Conservation (phyloP, 805 yeast species). For the Hanseniaspora meyeri region DNA sequence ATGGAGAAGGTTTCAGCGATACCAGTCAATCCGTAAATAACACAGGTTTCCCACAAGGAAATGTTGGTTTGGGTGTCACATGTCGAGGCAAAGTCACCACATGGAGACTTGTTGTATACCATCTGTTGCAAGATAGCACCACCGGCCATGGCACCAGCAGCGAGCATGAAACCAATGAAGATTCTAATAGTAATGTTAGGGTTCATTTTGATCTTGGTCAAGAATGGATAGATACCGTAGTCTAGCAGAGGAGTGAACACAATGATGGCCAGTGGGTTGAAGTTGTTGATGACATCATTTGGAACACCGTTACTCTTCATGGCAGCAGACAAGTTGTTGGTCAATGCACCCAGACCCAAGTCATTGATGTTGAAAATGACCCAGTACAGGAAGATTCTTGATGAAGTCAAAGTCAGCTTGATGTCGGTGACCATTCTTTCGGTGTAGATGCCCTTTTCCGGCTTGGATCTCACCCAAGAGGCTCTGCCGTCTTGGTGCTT, state of each 20-base stretch:
- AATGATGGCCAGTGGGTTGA: slow-evolving; percentile 64
- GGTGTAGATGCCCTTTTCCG: slow-evolving; percentile 13
- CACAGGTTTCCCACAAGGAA: slow-evolving; percentile 27
- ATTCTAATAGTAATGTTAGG: slow-evolving; percentile 53
- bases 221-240: slow-evolving; percentile 41
- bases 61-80: slow-evolving; percentile 32
- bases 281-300: slow-evolving; percentile 64
- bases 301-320: slow-evolving; percentile 46
- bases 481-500: slow-evolving; percentile 9
- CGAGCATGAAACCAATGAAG: slow-evolving; percentile 55
- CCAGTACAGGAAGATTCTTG: slow-evolving; percentile 36
- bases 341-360: slow-evolving; percentile 15
- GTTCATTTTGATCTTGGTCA: slow-evolving; percentile 43
- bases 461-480: slow-evolving; percentile 21
- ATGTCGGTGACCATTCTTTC: slow-evolving; percentile 39
- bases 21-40: slow-evolving; percentile 58
- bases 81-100: slow-evolving; percentile 50
- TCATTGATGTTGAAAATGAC: slow-evolving; percentile 26
- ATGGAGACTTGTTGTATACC: slow-evolving; percentile 61
- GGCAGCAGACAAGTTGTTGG: slow-evolving; percentile 13
- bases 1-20: slow-evolving; percentile 68
- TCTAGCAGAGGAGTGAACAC: slow-evolving; percentile 68
- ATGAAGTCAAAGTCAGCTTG: slow-evolving; percentile 33
- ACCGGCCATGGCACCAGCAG: slow-evolving; percentile 53
- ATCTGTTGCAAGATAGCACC: slow-evolving; percentile 64